Evolutionary conservation across 495 filamentous ascomycete genomes (phyloP), one percentile per base, ranked within the genome.

Genomic region (Pseudoneurospora amorphoporcata): DNA sequence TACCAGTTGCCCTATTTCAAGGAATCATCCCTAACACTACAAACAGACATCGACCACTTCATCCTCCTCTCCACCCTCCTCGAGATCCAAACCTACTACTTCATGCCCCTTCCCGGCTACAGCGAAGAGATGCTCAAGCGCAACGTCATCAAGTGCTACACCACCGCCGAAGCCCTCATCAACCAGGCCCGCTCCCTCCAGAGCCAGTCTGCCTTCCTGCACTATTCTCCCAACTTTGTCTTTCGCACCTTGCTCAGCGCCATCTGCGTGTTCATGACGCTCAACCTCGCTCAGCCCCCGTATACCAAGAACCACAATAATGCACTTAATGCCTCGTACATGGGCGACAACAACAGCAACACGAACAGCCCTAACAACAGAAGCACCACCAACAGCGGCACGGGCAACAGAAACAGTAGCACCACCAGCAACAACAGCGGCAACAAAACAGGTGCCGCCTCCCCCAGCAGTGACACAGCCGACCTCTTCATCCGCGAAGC

Each of bases 21-120:
- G 19, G 47, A 7, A 53, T 58, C 9, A 2, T 23, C 9, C 19
- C 10, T 29, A 58, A 58, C 47, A 29, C 5, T 8, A 14, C 8
- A 16, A 75, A 75, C 76, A 77, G 82, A 84, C 43, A 73, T 83
- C 4, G 82, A 83, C 74, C 72, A 77, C 32, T 81, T 85, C 71
- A 83, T 80, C 69, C 77, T 82, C 8, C 71, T 84, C 7, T 79
- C 83, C 0, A 81, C 83, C 9, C 78, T 77, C 38, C 79, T 85
- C 8, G 83, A 85, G 12, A 83, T 85, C 68, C 83, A 85, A 68
- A 77, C 76, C 14, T 85, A 81, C 77, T 85, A 85, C 77, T 77
- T 85, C 72, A 82, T 84, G 73, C 82, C 83, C 38, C 74, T 79
- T 1, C 79, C 81, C 2, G 77, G 77, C 61, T 79, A 78, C 72